phyloP scores from a whole-genome alignment of 768 basidiomycete genomes.

The Amanita jacksonii region DNA sequence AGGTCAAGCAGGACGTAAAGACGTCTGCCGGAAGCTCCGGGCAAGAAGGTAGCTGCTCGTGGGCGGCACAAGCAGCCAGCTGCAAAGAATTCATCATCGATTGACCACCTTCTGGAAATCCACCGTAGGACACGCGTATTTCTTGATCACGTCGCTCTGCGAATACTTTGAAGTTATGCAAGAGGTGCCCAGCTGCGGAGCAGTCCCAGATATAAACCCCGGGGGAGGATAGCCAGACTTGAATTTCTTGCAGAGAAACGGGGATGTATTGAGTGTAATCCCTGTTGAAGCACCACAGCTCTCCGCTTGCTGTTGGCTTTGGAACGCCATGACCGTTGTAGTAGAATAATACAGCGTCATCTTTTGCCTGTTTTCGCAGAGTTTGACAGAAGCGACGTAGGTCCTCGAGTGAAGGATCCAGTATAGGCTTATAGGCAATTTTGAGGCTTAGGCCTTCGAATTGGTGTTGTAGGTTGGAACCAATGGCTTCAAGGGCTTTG shows the following conservation, averaged over 20 bases:
- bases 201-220: constrained; percentile 99
- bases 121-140: constrained; percentile 44
- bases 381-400: constrained; percentile 78
- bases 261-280: constrained; percentile 99
- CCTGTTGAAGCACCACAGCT: constrained; percentile 98
- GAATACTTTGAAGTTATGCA: constrained; percentile 80
- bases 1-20: constrained; percentile 96
- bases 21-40: constrained; percentile 96
- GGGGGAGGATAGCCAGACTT: constrained; percentile 89
- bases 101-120: constrained; percentile 49
- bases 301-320: constrained; percentile 89
- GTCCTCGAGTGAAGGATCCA: constrained; percentile 94
- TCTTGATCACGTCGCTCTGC: constrained; percentile 71
- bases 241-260: constrained; percentile 87
- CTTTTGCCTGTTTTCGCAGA: constrained; percentile 81
- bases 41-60: constrained; percentile 88
- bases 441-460: constrained; percentile 94
- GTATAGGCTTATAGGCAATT: constrained; percentile 87
- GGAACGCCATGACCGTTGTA: constrained; percentile 99
- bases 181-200: constrained; percentile 90
- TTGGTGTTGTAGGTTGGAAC: constrained; percentile 87
- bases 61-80: constrained; percentile 86
- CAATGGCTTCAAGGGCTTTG: constrained; percentile 91
- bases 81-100: constrained; percentile 86
- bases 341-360: constrained; percentile 91